Evolutionary conservation across 441 rosid genomes (phyloP).

Genomic region (Populus hybrid): DNA sequence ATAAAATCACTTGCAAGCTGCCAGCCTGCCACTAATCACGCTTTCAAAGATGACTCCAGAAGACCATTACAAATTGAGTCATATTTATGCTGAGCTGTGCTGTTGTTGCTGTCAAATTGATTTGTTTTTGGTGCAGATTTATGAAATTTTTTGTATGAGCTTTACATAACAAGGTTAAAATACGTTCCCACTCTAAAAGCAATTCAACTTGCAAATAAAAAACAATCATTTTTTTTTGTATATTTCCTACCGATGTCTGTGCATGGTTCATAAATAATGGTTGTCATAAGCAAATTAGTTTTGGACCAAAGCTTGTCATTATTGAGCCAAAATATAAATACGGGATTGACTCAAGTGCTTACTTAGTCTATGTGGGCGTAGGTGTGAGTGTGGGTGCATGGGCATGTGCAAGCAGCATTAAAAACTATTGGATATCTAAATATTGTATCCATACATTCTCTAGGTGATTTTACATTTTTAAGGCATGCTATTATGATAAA

Average conservation of each 20-base stretch:
- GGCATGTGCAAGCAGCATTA: neutral
- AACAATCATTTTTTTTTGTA: neutral
- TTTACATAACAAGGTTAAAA: neutral
- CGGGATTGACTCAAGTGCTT: no score
- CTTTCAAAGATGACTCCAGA: neutral
- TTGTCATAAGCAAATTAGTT: neutral
- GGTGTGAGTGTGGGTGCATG: neutral
- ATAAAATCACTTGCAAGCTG: conserved; percentile 1
- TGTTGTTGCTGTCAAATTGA: neutral
- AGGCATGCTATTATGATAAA: neutral
- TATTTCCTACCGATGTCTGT: neutral
- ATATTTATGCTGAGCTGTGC: neutral
- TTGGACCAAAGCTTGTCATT: neutral
- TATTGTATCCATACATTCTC: neutral
- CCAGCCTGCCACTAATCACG: neutral
- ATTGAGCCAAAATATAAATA: neutral
- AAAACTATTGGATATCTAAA: neutral
- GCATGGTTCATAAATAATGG: neutral
- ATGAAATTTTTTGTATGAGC: neutral
- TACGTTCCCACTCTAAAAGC: neutral
- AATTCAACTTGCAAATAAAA: neutral
- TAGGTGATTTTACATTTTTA: neutral
- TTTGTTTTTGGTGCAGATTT: neutral
- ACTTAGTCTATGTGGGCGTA: no score
- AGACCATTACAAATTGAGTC: neutral